These are phyloP conservation scores for Astrocystis sublimbata DNA, from an alignment of 495 filamentous ascomycete genomes.

Conservation along the genomic window DNA sequence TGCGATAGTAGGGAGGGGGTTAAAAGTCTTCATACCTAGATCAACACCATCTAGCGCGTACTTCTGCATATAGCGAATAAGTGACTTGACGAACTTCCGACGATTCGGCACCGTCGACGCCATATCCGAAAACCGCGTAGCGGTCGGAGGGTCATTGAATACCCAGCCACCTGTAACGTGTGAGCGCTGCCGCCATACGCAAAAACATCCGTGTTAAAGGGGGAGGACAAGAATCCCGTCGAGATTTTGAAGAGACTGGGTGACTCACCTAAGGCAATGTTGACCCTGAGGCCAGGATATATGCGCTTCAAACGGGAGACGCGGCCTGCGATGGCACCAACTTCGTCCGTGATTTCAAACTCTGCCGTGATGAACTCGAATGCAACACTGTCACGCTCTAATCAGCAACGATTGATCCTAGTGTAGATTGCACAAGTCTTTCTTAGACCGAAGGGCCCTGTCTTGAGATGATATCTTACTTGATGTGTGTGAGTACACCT, in stretches of 20 bases:
- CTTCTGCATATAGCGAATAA: background rate
- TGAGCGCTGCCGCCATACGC: no score
- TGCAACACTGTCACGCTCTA: no score
- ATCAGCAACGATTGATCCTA: no score
- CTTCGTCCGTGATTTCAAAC: background rate
- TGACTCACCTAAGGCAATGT: conserved; percentile 44
- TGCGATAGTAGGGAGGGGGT: background rate
- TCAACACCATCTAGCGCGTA: background rate
- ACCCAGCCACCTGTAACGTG: no score
- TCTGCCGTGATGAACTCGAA: background rate
- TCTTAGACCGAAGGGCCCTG: no score
- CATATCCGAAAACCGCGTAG: background rate
- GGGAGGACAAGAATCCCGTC: no score
- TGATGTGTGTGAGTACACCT: conserved; percentile 25
- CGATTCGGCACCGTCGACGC: background rate
- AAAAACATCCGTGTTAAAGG: no score
- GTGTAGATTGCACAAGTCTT: no score
- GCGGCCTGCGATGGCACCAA: conserved; percentile 19
- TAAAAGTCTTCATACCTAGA: background rate
- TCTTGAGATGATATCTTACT: no score
- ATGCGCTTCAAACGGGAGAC: conserved; percentile 31
- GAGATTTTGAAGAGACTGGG: no score
- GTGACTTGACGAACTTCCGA: background rate
- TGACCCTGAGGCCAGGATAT: conserved; percentile 33
- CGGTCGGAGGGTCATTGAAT: conserved; percentile 37